Base-by-base conservation (phyloP, 495 filamentous ascomycete species). In the Schizothecium vesticola region DNA sequence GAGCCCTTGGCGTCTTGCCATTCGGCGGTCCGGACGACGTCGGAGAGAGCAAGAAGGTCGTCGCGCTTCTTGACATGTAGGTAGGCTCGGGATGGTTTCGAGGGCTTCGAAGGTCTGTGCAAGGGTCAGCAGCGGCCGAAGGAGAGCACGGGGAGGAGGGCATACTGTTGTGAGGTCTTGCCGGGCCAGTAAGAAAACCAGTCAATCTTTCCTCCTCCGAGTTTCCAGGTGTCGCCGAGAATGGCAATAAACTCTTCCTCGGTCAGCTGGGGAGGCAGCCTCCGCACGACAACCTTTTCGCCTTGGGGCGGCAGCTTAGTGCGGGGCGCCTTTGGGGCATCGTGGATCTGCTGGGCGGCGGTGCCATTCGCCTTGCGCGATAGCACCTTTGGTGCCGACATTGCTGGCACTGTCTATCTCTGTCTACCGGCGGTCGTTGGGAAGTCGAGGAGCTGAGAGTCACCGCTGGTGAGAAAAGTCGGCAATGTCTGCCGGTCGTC, bases 111-210 rank as follows among this genome's bases (percentile, higher is more conserved):
- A 22, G 89, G 88, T 75, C 90, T 97, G 69, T 64, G 33, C 60
- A 59, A 62, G 56, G 22, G 70, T 75, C 33, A 69, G 66, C 56
- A 70, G 64, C 16, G 66, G 24, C n/a, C 58, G 24, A 13, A 68
- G 61, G 4, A 62, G 63, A 36, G 3, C 9, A 26, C 10, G n/a
- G 21, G 16, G 5, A 28, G 16, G 51, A 31, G 24, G 31, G 24
- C 84, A 74, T 75, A 97, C 94, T 98, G 92, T 73, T 91, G 91
- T 4, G 94, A 95, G 25, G 94, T 82, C 73, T 96, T 96, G 71
- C 95, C 95, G 28, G 87, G 82, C 69, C 88, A 87, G 80, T 90
- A 99, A 36, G 82, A 78, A 61, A 89, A 80, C 91, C 91, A 97
- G 72, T 96, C 94, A 7, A 94, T 87, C 77, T 89, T 97, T 12